Conservation (phyloP, 345 rosid genomes). For the Trapa bicornis region DNA sequence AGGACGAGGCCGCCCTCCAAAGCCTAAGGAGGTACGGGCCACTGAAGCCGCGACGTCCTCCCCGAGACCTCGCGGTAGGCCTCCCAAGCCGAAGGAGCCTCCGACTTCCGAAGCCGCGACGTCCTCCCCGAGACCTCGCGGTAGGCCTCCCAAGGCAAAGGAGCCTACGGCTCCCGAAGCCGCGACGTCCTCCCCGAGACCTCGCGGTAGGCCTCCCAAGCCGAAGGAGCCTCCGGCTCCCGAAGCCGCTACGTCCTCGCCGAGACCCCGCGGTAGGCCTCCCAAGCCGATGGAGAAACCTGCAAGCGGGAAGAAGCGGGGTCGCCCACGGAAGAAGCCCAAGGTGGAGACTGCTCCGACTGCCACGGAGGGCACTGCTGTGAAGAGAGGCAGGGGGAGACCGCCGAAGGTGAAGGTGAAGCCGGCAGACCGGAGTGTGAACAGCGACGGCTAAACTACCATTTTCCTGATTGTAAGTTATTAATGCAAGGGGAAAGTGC, state of each 20-base stretch:
- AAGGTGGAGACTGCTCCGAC: conserved; percentile 6
- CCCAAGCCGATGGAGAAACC: conserved; percentile 4
- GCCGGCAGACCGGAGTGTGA: conserved; percentile 14
- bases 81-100: conserved; percentile 9
- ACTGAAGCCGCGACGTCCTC: conserved; percentile 16
- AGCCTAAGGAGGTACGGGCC: conserved; percentile 3
- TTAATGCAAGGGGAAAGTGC: too few relatives aligned
- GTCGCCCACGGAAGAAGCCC: conserved; percentile 25
- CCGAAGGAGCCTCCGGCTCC: neutral
- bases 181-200: conserved; percentile 32
- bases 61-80: conserved; percentile 49
- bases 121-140: conserved; percentile 50
- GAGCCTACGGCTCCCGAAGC: neutral
- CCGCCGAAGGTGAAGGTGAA: conserved; percentile 73
- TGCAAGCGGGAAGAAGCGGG: conserved; percentile 38
- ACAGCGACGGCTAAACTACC: too few relatives aligned
- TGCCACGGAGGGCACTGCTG: conserved; percentile 14
- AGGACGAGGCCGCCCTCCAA: conserved; percentile 16
- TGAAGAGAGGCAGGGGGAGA: conserved; percentile 54
- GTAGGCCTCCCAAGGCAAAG: conserved; percentile 17
- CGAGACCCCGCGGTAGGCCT: conserved; percentile 47
- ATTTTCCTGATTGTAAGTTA: too few relatives aligned
- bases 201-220: conserved; percentile 35
- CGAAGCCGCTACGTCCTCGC: conserved; percentile 15
- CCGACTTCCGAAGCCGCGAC: conserved; percentile 4